Percentiles rank a stretch among this genome's conserved stretches.
Conservation (phyloP, 2,329 filamentous ascomycete species). For the Domatiomyces catenatus region DNA sequence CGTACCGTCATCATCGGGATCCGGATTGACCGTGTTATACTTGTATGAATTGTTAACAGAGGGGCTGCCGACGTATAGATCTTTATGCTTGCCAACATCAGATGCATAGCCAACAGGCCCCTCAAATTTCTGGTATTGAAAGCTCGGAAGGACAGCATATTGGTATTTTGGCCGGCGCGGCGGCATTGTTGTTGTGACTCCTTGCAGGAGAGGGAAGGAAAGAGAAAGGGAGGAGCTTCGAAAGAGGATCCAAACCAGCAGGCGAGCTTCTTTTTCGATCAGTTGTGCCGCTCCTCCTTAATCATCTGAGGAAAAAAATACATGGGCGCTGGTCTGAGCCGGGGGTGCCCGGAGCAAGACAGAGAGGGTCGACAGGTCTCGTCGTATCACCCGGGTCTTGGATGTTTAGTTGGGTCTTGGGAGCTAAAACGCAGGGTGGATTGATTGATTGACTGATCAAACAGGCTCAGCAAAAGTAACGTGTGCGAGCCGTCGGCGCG, state of each 20-base stretch:
- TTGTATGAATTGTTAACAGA: not conserved
- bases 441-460: too few relatives aligned
- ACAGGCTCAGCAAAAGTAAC: too few relatives aligned
- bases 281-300: not conserved
- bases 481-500: too few relatives aligned
- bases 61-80: not conserved
- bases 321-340: not conserved
- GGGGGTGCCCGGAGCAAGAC: not conserved
- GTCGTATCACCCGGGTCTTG: not conserved
- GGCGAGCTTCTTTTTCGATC: not conserved
- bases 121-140: slow-evolving; percentile 1
- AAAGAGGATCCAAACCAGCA: not conserved
- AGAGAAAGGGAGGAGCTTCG: too few relatives aligned
- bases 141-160: not conserved
- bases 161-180: not conserved
- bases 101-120: not conserved
- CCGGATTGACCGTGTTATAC: not conserved
- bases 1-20: not conserved
- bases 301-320: not conserved
- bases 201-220: not conserved
- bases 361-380: too few relatives aligned
- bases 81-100: not conserved
- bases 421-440: too few relatives aligned
- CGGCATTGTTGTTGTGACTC: not conserved
- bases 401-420: too few relatives aligned